Conservation (phyloP, 805 yeast genomes). For the Candida ficus region DNA sequence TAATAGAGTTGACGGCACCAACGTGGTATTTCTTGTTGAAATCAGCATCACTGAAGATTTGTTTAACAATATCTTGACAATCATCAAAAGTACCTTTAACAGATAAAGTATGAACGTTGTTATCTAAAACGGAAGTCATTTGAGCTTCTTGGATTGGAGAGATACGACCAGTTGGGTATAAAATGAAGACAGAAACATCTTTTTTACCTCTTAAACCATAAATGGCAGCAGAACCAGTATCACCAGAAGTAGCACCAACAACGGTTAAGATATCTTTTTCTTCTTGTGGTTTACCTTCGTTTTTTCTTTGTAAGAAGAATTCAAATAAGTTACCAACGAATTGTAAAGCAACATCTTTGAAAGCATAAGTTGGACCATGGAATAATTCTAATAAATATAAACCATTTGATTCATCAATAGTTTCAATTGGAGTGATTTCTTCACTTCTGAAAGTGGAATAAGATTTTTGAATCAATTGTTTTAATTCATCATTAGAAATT, state of each 20-base stretch:
- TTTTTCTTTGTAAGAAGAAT: constrained; percentile 77
- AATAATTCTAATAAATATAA: constrained; percentile 83
- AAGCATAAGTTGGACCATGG: constrained; percentile 99
- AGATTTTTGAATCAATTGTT: constrained; percentile 56
- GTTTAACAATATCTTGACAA: constrained; percentile 95
- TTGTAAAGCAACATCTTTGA: constrained; percentile 97
- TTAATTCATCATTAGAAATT: constrained; percentile 66
- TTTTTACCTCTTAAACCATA: constrained; percentile 96
- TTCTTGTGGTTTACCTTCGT: constrained; percentile 45
- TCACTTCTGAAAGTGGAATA: constrained; percentile 87
- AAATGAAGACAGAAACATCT: constrained; percentile 94
- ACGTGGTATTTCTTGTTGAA: constrained; percentile 88
- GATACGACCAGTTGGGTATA: constrained; percentile 96
- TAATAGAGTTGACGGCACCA: constrained; percentile 97
- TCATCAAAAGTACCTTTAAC: constrained; percentile 97
- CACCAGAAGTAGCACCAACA: constrained; percentile 99
- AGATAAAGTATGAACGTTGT: constrained; percentile 90
- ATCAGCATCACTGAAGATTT: constrained; percentile 81
- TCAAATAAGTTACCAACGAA: constrained; percentile 97
- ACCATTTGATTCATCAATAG: constrained; percentile 51
- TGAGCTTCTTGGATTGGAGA: constrained; percentile 98
- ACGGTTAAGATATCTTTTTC: constrained; percentile 83
- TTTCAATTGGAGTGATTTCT: constrained; percentile 80
- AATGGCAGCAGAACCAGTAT: constrained; percentile 98
- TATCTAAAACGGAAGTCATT: constrained; percentile 94